Conservation (phyloP, 129 eudicot species). For the Gnaphalium uliginosum region DNA sequence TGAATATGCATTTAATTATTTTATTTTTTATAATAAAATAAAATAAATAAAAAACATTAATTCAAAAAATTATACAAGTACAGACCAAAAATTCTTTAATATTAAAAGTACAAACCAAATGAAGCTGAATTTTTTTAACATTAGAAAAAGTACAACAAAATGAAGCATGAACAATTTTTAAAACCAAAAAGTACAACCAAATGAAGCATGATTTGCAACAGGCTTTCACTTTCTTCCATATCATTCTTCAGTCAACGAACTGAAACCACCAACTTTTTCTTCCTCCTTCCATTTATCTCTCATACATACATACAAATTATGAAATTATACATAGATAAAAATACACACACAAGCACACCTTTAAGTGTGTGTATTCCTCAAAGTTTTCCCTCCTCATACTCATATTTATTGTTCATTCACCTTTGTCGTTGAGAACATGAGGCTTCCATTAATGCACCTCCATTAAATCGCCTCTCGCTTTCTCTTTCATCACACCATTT, state of each 20-base stretch:
- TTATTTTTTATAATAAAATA: no score
- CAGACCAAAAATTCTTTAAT: no score
- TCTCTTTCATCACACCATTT: slow-evolving; percentile 6
- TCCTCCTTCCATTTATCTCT: background rate
- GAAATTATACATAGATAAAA: background rate
- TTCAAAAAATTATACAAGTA: no score
- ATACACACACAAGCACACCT: background rate
- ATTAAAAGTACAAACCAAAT: no score
- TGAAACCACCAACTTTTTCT: slow-evolving; percentile 9
- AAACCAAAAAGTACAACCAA: slow-evolving; percentile 1
- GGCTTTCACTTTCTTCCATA: slow-evolving; percentile 15
- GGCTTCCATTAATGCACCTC: slow-evolving; percentile 32
- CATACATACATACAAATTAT: background rate
- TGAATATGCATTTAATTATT: no score
- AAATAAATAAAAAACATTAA: no score
- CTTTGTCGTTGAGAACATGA: slow-evolving; percentile 23
- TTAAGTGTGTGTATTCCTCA: background rate
- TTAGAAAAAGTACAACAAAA: background rate
- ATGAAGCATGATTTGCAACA: background rate
- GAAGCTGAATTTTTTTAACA: no score
- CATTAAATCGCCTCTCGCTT: slow-evolving; percentile 25
- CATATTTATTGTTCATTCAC: slow-evolving; percentile 38
- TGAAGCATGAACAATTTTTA: no score
- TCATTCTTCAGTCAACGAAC: slow-evolving; percentile 38
- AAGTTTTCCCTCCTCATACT: slow-evolving; percentile 12